Evolutionary conservation across 2,329 filamentous ascomycete species (phyloP), one percentile per base, ranked within the genome.

Genomic region (Colletotrichum graminicola): DNA sequence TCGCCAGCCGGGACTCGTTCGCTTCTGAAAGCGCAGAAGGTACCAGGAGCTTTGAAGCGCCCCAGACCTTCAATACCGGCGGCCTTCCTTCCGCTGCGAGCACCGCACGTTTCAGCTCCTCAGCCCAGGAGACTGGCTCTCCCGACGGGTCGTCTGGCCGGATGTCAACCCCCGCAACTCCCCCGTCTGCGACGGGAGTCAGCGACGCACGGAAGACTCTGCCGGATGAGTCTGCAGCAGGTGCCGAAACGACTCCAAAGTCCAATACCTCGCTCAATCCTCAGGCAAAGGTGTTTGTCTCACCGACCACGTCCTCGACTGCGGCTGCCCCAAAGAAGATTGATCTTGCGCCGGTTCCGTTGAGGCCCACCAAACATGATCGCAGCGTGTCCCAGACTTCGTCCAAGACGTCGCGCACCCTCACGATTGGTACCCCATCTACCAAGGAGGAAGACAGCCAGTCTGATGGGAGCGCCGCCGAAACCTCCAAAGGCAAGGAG

Each of bases 341-440:
- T 26, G 67, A 59, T 45, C 59, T 63, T 23, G 69, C 66, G 16
- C 69, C 69, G 23, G 57, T 72, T 43, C 66, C 66, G 12, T 26
- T 72, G 43, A 62, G 51, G 26, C 41, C 63, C 18, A 39, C 21
- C 18, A 14, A 34, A 16, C 63, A 56, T 36, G 41, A 52, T 12
- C 56, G 68, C 59, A 64, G 34, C 29, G 49, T 57, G 39, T 71
- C 60, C 14, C 39, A 47, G 10, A 62, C 62, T 34, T 71, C 71
- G 26, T 41, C 29, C n/a, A 41, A 23, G 26, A 56, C 64, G 18
- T 71, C 71, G 5, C 67, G 55, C 14, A 71, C 67, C 6, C n/a
- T 62, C 16, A 71, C 63, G 12, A 49, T 60, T n/a, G 63, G 59
- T 10, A 55, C 11, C 51, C 55, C 71, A 11, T 63, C 71, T 18